A percentile compares a stretch with the other conserved stretches of the same genome.
These are phyloP conservation scores for Cladosporium sp. DNA, from an alignment of 2,329 filamentous ascomycete genomes.

Conservation along the genomic window DNA sequence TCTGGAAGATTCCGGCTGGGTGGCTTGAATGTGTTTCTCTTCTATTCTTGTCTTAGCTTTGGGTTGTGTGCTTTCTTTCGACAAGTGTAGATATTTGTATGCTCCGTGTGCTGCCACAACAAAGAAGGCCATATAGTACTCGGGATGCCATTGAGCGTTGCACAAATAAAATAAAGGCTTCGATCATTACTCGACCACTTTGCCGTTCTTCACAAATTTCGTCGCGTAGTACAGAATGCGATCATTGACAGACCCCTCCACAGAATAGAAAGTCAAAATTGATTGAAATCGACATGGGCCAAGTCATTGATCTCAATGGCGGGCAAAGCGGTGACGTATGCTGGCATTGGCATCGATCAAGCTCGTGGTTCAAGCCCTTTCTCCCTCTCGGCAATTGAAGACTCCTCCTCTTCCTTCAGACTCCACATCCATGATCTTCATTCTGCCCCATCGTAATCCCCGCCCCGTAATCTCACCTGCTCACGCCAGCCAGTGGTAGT, in stretches of 20 bases:
- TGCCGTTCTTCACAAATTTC: neutral
- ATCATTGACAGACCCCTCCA: neutral
- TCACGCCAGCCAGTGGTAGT: slow-evolving; percentile 1
- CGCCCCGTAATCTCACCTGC: neutral
- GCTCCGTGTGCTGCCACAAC: neutral
- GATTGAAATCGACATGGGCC: neutral
- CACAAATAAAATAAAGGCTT: neutral
- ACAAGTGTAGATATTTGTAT: slow-evolving; percentile 3
- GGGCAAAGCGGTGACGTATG: neutral
- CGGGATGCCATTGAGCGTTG: neutral
- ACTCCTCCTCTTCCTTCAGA: slow-evolving; percentile 7
- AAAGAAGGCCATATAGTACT: neutral
- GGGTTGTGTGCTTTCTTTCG: neutral
- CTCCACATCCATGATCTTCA: neutral
- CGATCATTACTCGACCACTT: neutral
- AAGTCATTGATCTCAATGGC: neutral
- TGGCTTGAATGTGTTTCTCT: neutral
- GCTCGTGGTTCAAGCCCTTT: neutral
- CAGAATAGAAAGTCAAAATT: neutral
- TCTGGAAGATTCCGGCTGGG: neutral
- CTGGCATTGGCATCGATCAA: neutral
- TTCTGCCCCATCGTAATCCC: neutral
- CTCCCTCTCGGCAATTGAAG: slow-evolving; percentile 7
- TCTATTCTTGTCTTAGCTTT: slow-evolving; percentile 4
- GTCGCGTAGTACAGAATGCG: neutral